phyloP scores from a whole-genome alignment of 768 basidiomycete species.

The Multifurca ochricompacta region DNA sequence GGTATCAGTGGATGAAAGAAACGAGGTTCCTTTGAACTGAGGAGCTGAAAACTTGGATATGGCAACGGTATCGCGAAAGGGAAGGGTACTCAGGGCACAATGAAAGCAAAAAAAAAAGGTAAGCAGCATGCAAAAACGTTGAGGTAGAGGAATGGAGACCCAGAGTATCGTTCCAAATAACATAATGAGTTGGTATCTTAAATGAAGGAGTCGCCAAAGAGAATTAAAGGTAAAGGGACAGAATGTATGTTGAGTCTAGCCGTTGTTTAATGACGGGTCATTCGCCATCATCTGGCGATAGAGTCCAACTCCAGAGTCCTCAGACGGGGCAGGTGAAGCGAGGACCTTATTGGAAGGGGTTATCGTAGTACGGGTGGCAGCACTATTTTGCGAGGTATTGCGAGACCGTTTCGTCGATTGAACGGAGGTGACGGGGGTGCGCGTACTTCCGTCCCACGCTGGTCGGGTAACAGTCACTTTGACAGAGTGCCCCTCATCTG shows the following conservation, averaged over 20 bases:
- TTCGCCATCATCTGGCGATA: constrained; percentile 76
- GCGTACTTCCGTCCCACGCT: constrained; percentile 61
- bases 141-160: constrained; percentile 23
- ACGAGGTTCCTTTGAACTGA: constrained; percentile 1
- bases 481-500: constrained; percentile 56
- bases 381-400: constrained; percentile 66
- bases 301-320: constrained; percentile 78
- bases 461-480: constrained; percentile 71
- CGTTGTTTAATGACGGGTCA: constrained; percentile 53
- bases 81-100: constrained; percentile 13
- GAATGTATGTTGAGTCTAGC: constrained; percentile 17
- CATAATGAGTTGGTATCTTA: constrained; percentile 18
- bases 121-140: constrained; percentile 19
- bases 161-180: constrained; percentile 22
- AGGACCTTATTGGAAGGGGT: constrained; percentile 37
- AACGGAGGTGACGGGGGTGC: constrained; percentile 28
- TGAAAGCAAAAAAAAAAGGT: constrained; percentile 6
- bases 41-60: constrained; percentile 10
- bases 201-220: constrained; percentile 11
- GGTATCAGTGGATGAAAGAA: constrained; percentile 9
- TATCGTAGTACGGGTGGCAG: constrained; percentile 36
- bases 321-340: constrained; percentile 66
- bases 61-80: constrained; percentile 23
- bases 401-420: constrained; percentile 50
- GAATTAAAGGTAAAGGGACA: constrained; percentile 26